Evolutionary conservation across 2,329 filamentous ascomycete species (phyloP).

Genomic region (Colletotrichum sp.): DNA sequence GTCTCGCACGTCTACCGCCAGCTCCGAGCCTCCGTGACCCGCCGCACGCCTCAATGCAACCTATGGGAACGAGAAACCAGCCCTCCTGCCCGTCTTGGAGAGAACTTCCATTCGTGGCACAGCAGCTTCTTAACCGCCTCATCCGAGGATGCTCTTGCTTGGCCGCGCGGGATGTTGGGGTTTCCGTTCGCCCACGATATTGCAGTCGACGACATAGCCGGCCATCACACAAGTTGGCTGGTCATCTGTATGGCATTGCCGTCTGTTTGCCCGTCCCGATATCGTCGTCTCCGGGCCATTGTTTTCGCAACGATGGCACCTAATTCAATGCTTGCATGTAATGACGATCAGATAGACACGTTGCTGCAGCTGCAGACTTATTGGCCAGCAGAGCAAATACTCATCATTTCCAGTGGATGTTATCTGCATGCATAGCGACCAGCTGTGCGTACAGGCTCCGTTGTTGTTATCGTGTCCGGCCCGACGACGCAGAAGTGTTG

Average conservation of each 20-base stretch:
- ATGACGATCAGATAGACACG: background rate
- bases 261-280: background rate
- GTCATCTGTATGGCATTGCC: background rate
- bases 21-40: slow-evolving; percentile 16
- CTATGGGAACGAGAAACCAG: background rate
- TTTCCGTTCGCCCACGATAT: background rate
- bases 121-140: slow-evolving; percentile 8
- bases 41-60: background rate
- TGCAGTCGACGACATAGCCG: background rate
- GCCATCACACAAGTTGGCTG: background rate
- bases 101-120: background rate
- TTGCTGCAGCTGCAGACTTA: background rate
- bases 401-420: background rate
- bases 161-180: background rate
- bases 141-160: slow-evolving; percentile 4
- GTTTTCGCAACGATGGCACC: background rate
- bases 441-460: background rate
- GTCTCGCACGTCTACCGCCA: slow-evolving; percentile 12
- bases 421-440: background rate
- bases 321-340: background rate
- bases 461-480: background rate
- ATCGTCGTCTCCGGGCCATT: background rate
- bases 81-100: slow-evolving; percentile 6
- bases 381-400: background rate
- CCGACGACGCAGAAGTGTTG: background rate